Conservation (phyloP, 1,284 basidiomycete genomes). For the Jaminaea rosea region DNA sequence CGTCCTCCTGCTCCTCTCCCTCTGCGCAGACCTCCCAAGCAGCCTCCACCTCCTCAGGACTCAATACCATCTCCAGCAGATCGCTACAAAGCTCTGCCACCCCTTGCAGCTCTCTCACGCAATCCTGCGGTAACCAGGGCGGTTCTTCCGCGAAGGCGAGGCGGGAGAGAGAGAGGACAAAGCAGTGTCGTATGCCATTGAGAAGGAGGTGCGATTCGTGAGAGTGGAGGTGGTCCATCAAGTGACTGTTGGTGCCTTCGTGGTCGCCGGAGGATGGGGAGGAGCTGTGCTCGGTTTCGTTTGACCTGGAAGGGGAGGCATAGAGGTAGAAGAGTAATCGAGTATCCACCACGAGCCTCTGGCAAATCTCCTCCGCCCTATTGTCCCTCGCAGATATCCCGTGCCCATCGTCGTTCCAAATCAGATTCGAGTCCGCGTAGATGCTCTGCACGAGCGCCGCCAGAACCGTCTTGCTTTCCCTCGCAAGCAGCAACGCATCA, state of each 20-base stretch:
- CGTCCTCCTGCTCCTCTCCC: slow-evolving; percentile 4
- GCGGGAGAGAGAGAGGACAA: slow-evolving; percentile 25
- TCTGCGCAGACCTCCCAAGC: slow-evolving; percentile 25
- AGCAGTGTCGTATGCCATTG: slow-evolving; percentile 36
- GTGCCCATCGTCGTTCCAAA: slow-evolving; percentile 6
- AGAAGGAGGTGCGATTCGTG: slow-evolving; percentile 29
- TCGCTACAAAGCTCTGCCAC: slow-evolving; percentile 30
- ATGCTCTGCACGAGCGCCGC: slow-evolving; percentile 5
- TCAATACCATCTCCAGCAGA: slow-evolving; percentile 31
- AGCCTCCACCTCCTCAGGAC: slow-evolving; percentile 32
- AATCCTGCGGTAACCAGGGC: slow-evolving; percentile 20
- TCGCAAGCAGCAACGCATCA: slow-evolving; percentile 1
- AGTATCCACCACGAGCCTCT: slow-evolving; percentile 17
- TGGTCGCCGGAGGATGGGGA: too few relatives aligned
- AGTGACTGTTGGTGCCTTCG: background rate
- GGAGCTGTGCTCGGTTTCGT: too few relatives aligned
- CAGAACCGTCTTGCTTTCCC: slow-evolving; percentile 3
- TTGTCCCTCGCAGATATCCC: background rate
- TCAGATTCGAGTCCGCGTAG: slow-evolving; percentile 2
- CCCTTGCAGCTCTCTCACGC: background rate
- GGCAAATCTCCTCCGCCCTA: slow-evolving; percentile 12
- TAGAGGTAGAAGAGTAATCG: slow-evolving; percentile 7
- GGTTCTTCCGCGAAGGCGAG: slow-evolving; percentile 35
- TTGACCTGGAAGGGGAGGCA: background rate
- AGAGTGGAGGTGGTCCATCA: slow-evolving; percentile 23